Evolutionary conservation across 345 rosid species (phyloP), one percentile per base, ranked within the genome.

Genomic region (Excoecaria cochinchinensis): DNA sequence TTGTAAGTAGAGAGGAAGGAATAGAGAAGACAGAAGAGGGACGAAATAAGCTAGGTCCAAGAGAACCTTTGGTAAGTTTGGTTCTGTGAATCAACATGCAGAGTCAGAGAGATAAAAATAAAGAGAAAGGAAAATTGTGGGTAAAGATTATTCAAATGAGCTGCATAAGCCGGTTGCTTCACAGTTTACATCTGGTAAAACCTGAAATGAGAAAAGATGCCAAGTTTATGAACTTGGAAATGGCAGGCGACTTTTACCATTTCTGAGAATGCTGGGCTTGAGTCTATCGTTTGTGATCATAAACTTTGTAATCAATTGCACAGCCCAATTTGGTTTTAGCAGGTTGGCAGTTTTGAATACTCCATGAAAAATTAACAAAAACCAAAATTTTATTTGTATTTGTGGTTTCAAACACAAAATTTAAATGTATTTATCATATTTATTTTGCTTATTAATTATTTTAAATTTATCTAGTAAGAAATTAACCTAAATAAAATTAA

Each of bases 71-170:
- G 71, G 79, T 48, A 44, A 71, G 22, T 59, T 73, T 80, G 75
- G 72, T 64, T 59, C 40, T 56, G 53, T 52, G 78, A 67, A 79
- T 69, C 77, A 77, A 84, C 90, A 87, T 85, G 65, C 81, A 81
- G 75, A 67, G 50, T 36, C 38, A 46, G 65, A 57, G 56, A 25
- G 44, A 31, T 38, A 9, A 1, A 13, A 1, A 13, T 60, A 46
- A 47, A 24, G 39, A 51, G 16, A 5, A 5, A 44, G 13, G 71
- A 60, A 8, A 14, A 64, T 1, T 11, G 46, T 1, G 19, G 58
- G 58, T 5, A 19, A 17, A 53, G 3, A 55, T 55, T 55, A 55
- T 55, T 16, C 19, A 55, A 55, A 14, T 55, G 58, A 55, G 5
- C 17, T 0, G 58, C 22, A 55, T 55, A 1, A 44, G 5, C 48